A percentile compares a stretch with the other conserved stretches of the same genome.
Evolutionary conservation across 2,329 filamentous ascomycete species (phyloP).

Genomic region (Trichocomaceae sp.): DNA sequence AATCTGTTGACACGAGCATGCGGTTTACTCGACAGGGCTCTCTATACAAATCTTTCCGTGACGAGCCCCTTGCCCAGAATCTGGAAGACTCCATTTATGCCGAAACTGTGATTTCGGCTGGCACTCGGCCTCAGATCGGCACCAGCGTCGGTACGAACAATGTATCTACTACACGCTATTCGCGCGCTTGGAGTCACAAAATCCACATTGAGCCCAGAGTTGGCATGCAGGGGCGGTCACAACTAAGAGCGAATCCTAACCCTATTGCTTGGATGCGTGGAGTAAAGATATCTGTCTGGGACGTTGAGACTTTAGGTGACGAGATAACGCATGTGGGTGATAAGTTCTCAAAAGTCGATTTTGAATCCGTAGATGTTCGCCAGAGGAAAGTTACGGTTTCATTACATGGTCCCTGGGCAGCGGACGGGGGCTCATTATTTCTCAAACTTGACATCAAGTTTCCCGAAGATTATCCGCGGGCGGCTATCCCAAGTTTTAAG

Average conservation of each 20-base stretch:
- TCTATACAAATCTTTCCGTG: conserved; percentile 75
- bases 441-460: conserved; percentile 54
- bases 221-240: conserved; percentile 44
- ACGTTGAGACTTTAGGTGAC: conserved; percentile 50
- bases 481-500: conserved; percentile 45
- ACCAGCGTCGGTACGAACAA: conserved; percentile 41
- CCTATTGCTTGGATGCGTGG: conserved; percentile 61
- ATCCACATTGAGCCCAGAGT: conserved; percentile 44
- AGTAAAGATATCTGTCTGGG: conserved; percentile 53
- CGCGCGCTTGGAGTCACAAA: conserved; percentile 39
- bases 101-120: conserved; percentile 26
- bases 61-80: conserved; percentile 55
- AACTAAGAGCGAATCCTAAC: conserved; percentile 46
- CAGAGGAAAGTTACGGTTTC: conserved; percentile 50
- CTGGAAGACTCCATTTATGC: conserved; percentile 45
- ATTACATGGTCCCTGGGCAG: conserved; percentile 55
- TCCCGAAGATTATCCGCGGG: conserved; percentile 50
- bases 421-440: conserved; percentile 47
- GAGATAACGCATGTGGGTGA: conserved; percentile 57
- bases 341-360: conserved; percentile 55
- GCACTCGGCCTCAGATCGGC: conserved; percentile 18
- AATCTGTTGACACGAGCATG: conserved; percentile 56
- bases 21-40: conserved; percentile 77
- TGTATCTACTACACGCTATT: conserved; percentile 49
- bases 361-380: conserved; percentile 53